Evolutionary conservation across 345 rosid species (phyloP).

Genomic region (Brassica cretica): DNA sequence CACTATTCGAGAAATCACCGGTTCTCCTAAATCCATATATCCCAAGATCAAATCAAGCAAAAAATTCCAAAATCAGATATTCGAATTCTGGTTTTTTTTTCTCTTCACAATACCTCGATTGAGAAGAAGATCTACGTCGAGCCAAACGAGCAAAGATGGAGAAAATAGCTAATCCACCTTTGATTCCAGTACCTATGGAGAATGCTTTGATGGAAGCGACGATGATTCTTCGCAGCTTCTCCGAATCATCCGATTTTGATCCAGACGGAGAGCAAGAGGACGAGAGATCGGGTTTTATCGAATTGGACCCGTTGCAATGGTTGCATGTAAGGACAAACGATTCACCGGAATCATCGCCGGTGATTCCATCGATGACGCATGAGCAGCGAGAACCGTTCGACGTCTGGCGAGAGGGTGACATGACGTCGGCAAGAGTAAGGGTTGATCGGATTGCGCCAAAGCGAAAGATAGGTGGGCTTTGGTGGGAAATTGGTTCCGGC

Average conservation of each 20-base stretch:
- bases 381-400: conserved; percentile 29
- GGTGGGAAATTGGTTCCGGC: conserved; percentile 52
- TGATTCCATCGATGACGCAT: conserved; percentile 30
- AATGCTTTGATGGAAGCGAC: conserved; percentile 76
- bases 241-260: conserved; percentile 48
- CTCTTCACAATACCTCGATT: conserved; percentile 38
- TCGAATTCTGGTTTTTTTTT: not conserved
- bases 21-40: conserved; percentile 48
- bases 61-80: not conserved
- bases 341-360: conserved; percentile 11
- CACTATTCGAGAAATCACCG: conserved; percentile 59
- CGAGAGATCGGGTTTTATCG: conserved; percentile 33
- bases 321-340: conserved; percentile 25
- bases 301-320: conserved; percentile 44
- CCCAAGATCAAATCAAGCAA: not conserved
- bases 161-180: conserved; percentile 90
- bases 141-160: conserved; percentile 67
- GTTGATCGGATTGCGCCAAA: conserved; percentile 19
- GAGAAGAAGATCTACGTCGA: conserved; percentile 53
- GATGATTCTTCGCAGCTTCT: conserved; percentile 64
- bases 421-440: conserved; percentile 31
- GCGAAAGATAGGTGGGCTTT: conserved; percentile 21
- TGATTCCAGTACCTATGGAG: conserved; percentile 90
- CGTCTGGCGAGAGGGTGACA: conserved; percentile 34
- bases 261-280: conserved; percentile 36